A percentile compares a stretch with the other conserved stretches of the same genome.
phyloP scores from a whole-genome alignment of 495 filamentous ascomycete genomes.

The Hyaloscypha hepaticicola region DNA sequence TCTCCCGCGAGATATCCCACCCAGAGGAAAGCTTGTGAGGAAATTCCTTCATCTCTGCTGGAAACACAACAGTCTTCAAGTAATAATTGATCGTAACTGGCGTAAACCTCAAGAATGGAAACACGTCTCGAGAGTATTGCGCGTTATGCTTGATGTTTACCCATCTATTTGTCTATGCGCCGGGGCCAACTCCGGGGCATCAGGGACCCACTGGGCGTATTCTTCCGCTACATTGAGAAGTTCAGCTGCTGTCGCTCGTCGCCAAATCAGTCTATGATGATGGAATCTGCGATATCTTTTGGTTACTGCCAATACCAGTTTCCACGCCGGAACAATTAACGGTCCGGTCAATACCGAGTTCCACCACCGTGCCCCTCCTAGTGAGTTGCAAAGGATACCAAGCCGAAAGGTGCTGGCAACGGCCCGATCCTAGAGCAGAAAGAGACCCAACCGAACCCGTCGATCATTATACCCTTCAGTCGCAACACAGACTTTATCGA shows the following conservation, averaged over 20 bases:
- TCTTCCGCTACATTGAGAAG: constrained; percentile 36
- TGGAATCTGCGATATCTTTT: constrained; percentile 32
- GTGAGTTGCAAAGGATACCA: background rate
- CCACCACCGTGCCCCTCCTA: constrained; percentile 30
- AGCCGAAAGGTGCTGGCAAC: background rate
- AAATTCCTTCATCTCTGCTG: constrained; percentile 63
- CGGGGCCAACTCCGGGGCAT: constrained; percentile 36
- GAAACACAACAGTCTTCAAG: constrained; percentile 61
- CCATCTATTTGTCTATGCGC: constrained; percentile 48
- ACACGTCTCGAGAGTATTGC: constrained; percentile 43
- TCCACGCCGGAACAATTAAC: constrained; percentile 33
- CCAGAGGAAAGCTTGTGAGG: constrained; percentile 66
- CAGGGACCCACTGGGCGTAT: constrained; percentile 53
- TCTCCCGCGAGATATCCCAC: constrained; percentile 61
- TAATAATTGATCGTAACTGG: constrained; percentile 63
- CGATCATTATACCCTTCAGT: constrained; percentile 31
- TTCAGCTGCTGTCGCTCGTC: constrained; percentile 19
- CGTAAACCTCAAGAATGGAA: constrained; percentile 50
- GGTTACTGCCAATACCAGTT: constrained; percentile 30
- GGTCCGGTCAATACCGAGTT: constrained; percentile 34
- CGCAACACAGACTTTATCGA: constrained; percentile 40
- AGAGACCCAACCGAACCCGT: background rate
- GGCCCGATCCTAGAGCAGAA: background rate
- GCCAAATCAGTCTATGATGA: constrained; percentile 16
- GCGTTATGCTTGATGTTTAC: constrained; percentile 61